Conservation (phyloP, 345 rosid genomes). For the Punica granatum region DNA sequence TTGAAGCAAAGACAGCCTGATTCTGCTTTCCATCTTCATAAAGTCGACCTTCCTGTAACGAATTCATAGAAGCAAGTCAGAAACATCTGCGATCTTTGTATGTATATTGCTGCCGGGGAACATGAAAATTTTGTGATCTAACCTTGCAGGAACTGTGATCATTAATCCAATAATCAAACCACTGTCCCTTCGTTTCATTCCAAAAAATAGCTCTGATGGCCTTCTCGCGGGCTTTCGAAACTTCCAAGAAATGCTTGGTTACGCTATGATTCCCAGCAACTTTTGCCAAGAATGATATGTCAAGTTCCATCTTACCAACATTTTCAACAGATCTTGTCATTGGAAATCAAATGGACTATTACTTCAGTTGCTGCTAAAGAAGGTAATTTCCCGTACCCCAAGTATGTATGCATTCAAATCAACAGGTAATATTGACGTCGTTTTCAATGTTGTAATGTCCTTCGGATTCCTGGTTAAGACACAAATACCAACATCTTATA, state of each 20-base stretch:
- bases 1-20: slow-evolving; percentile 62
- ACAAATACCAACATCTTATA: neutral
- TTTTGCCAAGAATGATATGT: slow-evolving; percentile 63
- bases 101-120: neutral
- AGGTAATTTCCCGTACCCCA: slow-evolving; percentile 29
- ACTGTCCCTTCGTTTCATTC: slow-evolving; percentile 64
- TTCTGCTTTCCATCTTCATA: slow-evolving; percentile 63
- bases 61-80: neutral
- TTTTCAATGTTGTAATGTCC: slow-evolving; percentile 49
- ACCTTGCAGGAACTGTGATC: slow-evolving; percentile 14
- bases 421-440: slow-evolving; percentile 77
- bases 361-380: neutral
- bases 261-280: slow-evolving; percentile 35
- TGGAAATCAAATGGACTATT: neutral
- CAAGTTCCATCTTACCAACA: slow-evolving; percentile 74
- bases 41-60: slow-evolving; percentile 38
- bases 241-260: slow-evolving; percentile 35
- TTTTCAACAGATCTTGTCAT: slow-evolving; percentile 1
- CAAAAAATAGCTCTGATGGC: slow-evolving; percentile 59
- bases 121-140: neutral
- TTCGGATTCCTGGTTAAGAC: slow-evolving; percentile 44
- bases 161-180: slow-evolving; percentile 80
- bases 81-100: neutral
- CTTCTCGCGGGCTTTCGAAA: slow-evolving; percentile 50
- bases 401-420: slow-evolving; percentile 73